Evolutionary conservation across 306 rosid species (phyloP), one percentile per base, ranked within the genome.

Genomic region (Boehmeria nivea): DNA sequence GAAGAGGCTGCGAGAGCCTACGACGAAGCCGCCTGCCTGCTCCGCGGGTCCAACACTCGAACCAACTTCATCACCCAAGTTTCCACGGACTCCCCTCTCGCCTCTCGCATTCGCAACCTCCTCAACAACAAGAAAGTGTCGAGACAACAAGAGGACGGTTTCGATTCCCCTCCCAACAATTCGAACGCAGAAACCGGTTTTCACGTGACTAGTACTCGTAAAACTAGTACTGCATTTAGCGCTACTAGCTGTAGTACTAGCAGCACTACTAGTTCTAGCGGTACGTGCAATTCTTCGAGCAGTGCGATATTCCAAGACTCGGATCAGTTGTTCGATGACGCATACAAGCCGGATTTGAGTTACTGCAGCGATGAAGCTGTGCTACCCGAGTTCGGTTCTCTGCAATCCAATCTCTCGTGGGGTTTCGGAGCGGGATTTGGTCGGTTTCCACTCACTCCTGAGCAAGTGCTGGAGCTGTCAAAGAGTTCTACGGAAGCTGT

Each of bases 1-100:
- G 98, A 90, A 37, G 95, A 87, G 51, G 98, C 98, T 4, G 98
- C 98, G 6, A 76, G 91, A 25, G 91, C 98, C 24, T 90, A 90
- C 13, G 98, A 90, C 13, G 91, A 90, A 82, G 98, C 98, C 1
- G 98, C 98, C 1, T 90, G 91, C 64, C 95, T 90, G 55, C 98
- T 90, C 59, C 83, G 98, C 0, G 98, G 98, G 4, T 81, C 95
- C 2, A 90, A 84, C 39, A 78, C 98, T 23, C 88, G 87, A 4
- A 90, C 95, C 51, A 90, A 90, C 76, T 90, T 87, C 87, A 68
- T 73, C 40, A 80, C 98, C 5, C 80, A 75, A n/a, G 86, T 90
- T 4, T 84, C 91, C 33, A 25, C 70, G 37, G 84, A 87, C 65
- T 90, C 98, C 14, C 95, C 98, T 39, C 80, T 90, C 11, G 95